Evolutionary conservation across 176 grass and related monocot genomes (phyloP), one percentile per base, ranked within the genome.

Genomic region (Neostapfia colusana): DNA sequence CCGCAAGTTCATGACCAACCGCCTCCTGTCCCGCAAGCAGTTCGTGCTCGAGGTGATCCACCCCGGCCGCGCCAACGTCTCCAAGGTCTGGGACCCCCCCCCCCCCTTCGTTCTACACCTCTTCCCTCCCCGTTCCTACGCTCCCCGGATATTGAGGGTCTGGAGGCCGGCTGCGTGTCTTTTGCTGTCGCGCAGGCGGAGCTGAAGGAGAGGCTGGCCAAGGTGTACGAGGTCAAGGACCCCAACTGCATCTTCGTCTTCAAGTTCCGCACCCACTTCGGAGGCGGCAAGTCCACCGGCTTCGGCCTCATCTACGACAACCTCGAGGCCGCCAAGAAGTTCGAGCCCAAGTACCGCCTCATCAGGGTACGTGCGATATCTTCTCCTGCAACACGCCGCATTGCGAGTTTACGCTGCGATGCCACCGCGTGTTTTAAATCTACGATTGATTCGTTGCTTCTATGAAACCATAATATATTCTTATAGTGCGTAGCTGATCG

Each of bases 1-100:
- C 2, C 85, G 94, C 80, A 97, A 97, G 81, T 97, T 97, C 84
- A 97, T 97, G 94, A 97, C 94, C 10, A 97, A 97, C 79, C 88
- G 94, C 45, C 91, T 97, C 80, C 94, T 97, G 63, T 84, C 94
- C 14, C 84, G 91, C 56, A 93, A 88, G 81, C 94, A 97, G 79
- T 97, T 97, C 84, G 86, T 97, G 65, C 88, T 93, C 25, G 94
- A 97, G 79, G 94, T 97, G 27, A 85, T 97, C 85, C 94, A 97
- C 71, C 94, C 94, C 11, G 91, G 91, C 67, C 88, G 86, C 58
- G 72, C 94, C 45, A 97, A 97, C 78, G 91, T 97, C 40, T 97
- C 93, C 49, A 97, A 97, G 93, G 93, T 31, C 31, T 31, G 31
- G 31, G 31, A n/a, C n/a, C n/a, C n/a, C n/a, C n/a, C n/a, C n/a